Evolutionary conservation across 805 yeast genomes (phyloP), one percentile per base, ranked within the genome.

Genomic region (Starmerella davenportii): DNA sequence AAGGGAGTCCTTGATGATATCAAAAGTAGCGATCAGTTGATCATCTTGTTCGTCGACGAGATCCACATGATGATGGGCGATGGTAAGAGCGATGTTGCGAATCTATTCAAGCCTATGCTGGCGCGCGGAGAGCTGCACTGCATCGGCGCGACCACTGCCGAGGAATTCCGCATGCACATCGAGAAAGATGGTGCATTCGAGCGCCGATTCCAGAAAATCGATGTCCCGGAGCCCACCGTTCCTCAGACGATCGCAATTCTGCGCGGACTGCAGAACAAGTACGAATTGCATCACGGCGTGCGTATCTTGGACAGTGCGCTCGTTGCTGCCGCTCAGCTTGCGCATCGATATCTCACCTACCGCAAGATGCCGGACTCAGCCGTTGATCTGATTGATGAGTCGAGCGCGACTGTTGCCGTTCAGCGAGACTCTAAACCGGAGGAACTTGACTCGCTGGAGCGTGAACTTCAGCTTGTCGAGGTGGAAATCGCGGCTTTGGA

Each of bases 41-140:
- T 90, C 48, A 75, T 90, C 46, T 68, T 90, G 42, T 90, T 90
- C 64, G 80, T 90, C 52, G 98, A 90, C 63, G 98, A 90, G 62
- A 90, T 90, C 57, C 98, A 90, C 63, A 90, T 90, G 95, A 72
- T 90, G 49, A 90, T 90, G 98, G 98, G 98, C 51, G 94, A 90
- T 57, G 98, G 98, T 57, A 90, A 85, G 62, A 74, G 79, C 45
- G 98, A 90, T 59, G 94, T 93, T 32, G 98, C 98, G 30, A 90
- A 90, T 60, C 70, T 90, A 53, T 72, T 90, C 58, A 90, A 90
- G 63, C 98, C 98, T 29, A 92, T 92, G 69, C 71, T 90, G 47
- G 95, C 98, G 2, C 76, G 98, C 62, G 96, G 98, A 51, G 70
- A 79, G 38, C 72, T 90, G 54, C 95, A 90, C 60, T 93, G 95